Base-by-base conservation (phyloP, 1,284 basidiomycete species). In the Violaceomyces palustris region DNA sequence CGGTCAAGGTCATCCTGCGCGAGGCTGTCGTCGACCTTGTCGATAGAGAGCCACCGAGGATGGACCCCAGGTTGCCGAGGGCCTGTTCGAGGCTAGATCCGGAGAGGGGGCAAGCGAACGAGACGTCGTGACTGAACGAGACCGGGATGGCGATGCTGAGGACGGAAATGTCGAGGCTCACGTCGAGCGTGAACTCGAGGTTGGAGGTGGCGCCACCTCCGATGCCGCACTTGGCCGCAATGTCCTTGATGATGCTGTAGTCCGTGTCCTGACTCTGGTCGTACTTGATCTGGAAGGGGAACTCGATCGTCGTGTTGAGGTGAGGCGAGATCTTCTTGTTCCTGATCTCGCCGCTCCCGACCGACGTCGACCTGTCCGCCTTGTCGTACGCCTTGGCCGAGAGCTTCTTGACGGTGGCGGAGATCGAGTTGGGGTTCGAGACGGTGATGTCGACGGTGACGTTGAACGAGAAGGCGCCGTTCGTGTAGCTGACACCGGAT, bases 201-300 rank as follows among this genome's bases (percentile, higher is more conserved):
- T 40, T 11, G 39, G 15, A n/a, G 17, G 28, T 9, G 19, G 26
- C 29, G 9, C 11, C 74, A 6, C 79, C 78, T 4, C 67, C 63
- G 12, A 65, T 63, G 34, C 85, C 85, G 71, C 90, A 93, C 69
- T 84, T 86, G 11, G 64, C 69, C 22, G 78, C 78, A 22, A 88
- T 68, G 69, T 89, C 86, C 7, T 75, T 56, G 18, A 93, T 77
- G 27, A 92, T 82, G 17, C 61, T 58, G 31, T 76, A 70, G 46
- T 79, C 77, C 4, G 85, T 82, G 59, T 89, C 83, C 39, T 78
- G 67, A 0, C 79, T 69, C 19, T 78, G 76, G 27, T 81, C 80
- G 75, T 92, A 93, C 37, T 79, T 77, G 42, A 94, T 77, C 3
- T 79, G 71, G 73, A 92, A 85, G 1, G 89, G 88, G 77, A 94